Evolutionary conservation across 371 early-diverging fungal species (phyloP).

Genomic region (Fennellomyces sp.): DNA sequence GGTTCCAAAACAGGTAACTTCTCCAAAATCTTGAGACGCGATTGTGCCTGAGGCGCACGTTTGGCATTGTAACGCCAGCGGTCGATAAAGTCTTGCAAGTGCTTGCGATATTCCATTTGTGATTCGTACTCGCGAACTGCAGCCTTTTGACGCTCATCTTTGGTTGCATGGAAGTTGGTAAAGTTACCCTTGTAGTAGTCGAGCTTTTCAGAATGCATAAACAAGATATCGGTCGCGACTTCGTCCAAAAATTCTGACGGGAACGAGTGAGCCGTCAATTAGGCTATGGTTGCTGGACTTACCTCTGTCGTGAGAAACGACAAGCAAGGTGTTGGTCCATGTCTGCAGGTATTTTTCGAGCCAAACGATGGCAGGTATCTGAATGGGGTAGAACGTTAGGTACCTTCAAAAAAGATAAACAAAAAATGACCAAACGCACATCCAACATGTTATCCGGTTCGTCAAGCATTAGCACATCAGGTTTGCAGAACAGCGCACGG

Average conservation of each 20-base stretch:
- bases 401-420: neutral
- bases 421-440: constrained; percentile 23
- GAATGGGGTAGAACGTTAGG: no score
- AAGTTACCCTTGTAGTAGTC: constrained; percentile 97
- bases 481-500: constrained; percentile 94
- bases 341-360: constrained; percentile 91
- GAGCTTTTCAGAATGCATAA: constrained; percentile 90
- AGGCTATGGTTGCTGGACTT: no score
- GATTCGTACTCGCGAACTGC: constrained; percentile 93
- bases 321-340: constrained; percentile 91
- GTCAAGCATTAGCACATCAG: constrained; percentile 97
- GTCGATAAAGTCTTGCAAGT: constrained; percentile 97
- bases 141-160: constrained; percentile 89
- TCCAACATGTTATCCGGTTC: constrained; percentile 99
- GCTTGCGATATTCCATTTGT: constrained; percentile 91
- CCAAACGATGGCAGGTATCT: constrained; percentile 95
- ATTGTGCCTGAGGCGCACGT: constrained; percentile 97
- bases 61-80: constrained; percentile 99
- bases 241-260: constrained; percentile 96
- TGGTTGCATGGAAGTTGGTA: constrained; percentile 84
- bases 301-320: constrained; percentile 97
- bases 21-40: constrained; percentile 97
- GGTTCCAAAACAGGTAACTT: constrained; percentile 92
- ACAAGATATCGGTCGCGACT: constrained; percentile 95
- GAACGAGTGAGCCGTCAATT: no score